phyloP scores from a whole-genome alignment of 1,284 basidiomycete genomes.

The Naganishia albida region DNA sequence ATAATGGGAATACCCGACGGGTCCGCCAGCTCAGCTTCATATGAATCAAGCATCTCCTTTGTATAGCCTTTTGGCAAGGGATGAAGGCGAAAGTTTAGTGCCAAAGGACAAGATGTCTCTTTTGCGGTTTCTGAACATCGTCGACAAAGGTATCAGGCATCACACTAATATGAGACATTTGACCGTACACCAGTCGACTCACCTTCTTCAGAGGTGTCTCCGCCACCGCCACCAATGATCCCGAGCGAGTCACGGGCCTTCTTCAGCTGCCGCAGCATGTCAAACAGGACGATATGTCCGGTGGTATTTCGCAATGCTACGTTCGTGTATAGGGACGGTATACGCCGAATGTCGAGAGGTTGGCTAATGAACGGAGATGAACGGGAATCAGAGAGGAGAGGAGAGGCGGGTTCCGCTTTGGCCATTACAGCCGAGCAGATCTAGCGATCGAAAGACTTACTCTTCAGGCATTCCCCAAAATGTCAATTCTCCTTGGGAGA shows the following conservation, averaged over 20 bases:
- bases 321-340: constrained; percentile 64
- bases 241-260: constrained; percentile 60
- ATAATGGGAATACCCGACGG: constrained; percentile 46
- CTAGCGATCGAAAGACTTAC: constrained; percentile 53
- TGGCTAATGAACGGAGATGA: constrained; percentile 49
- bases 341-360: constrained; percentile 34
- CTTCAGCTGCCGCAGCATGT: constrained; percentile 56
- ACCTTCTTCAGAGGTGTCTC: constrained; percentile 9
- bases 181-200: constrained; percentile 4
- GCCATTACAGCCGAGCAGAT: neutral
- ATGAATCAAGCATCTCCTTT: constrained; percentile 41
- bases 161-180: neutral
- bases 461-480: constrained; percentile 69
- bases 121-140: neutral
- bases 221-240: constrained; percentile 58
- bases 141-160: neutral
- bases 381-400: constrained; percentile 63
- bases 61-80: constrained; percentile 42
- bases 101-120: constrained; percentile 43
- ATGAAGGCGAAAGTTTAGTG: constrained; percentile 47
- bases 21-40: constrained; percentile 45
- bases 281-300: constrained; percentile 64
- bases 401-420: neutral
- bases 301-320: constrained; percentile 62
- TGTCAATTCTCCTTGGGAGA: constrained; percentile 73